These are phyloP conservation scores for Tetrahymena malaccensis DNA, from an alignment of 73 alveolate genomes.

Conservation along the genomic window DNA sequence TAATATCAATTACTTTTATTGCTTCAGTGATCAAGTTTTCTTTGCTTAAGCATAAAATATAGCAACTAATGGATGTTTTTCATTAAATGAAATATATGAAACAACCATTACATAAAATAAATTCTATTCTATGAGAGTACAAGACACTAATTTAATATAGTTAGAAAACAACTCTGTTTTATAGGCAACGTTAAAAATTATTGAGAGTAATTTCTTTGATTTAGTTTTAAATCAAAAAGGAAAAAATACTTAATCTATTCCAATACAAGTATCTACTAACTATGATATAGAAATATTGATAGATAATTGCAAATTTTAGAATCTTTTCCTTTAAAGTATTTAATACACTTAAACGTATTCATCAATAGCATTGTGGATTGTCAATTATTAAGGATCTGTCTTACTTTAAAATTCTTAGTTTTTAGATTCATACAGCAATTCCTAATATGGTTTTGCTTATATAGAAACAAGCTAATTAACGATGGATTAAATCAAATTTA, in stretches of 20 bases:
- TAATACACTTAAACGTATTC: not conserved
- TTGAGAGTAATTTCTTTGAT: not conserved
- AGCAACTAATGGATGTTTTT: too few species aligned
- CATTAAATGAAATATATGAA: too few species aligned
- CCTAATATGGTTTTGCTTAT: not conserved
- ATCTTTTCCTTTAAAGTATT: not conserved
- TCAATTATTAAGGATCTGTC: not conserved
- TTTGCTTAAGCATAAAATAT: too few species aligned
- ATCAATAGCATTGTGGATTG: not conserved
- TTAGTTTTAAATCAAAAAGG: not conserved
- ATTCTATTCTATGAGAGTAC: too few species aligned
- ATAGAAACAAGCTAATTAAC: not conserved
- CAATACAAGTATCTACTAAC: not conserved
- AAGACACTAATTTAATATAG: not conserved
- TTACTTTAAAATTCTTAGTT: not conserved
- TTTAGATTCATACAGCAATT: not conserved
- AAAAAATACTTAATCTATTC: not conserved
- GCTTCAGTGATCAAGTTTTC: too few species aligned
- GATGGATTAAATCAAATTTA: not conserved
- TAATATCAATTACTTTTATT: too few species aligned
- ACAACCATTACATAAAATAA: too few species aligned
- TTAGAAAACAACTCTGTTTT: not conserved
- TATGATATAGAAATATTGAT: not conserved
- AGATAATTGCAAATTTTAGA: not conserved
- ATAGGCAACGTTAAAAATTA: not conserved